Conservation (phyloP, 257 asterid species). For the Galeopsis tetrahit region DNA sequence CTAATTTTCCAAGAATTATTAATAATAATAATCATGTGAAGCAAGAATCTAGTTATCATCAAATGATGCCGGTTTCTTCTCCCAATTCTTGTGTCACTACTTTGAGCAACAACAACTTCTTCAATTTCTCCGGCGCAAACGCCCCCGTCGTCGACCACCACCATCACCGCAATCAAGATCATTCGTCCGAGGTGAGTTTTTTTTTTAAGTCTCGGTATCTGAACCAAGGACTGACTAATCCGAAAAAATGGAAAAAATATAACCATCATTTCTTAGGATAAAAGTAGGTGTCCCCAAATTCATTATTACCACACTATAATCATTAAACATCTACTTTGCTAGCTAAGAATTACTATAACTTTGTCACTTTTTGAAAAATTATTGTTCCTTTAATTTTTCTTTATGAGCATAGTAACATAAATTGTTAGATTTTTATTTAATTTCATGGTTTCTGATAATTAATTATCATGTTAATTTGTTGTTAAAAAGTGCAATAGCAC, state of each 20-base stretch:
- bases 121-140: constrained; percentile 55
- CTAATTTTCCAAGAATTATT: constrained; percentile 34
- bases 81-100: constrained; percentile 53
- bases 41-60: constrained; percentile 50
- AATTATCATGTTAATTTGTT: not conserved
- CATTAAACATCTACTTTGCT: constrained; percentile 16
- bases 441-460: constrained; percentile 15
- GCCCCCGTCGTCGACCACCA: too few relatives aligned
- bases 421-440: not conserved
- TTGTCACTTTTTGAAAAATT: not conserved
- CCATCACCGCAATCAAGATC: constrained; percentile 44
- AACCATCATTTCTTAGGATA: not conserved
- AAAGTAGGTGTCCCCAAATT: constrained; percentile 15
- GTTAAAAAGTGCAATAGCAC: constrained; percentile 67
- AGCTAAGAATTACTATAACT: not conserved
- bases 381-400: not conserved
- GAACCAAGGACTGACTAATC: too few relatives aligned
- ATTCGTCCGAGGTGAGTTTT: constrained; percentile 61
- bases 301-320: constrained; percentile 31
- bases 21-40: constrained; percentile 45
- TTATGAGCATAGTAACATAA: not conserved
- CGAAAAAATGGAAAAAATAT: not conserved
- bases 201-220: too few relatives aligned
- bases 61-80: constrained; percentile 48
- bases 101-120: constrained; percentile 46